Evolutionary conservation across 2,329 filamentous ascomycete species (phyloP).

Genomic region (Huntiella bhutanensis): DNA sequence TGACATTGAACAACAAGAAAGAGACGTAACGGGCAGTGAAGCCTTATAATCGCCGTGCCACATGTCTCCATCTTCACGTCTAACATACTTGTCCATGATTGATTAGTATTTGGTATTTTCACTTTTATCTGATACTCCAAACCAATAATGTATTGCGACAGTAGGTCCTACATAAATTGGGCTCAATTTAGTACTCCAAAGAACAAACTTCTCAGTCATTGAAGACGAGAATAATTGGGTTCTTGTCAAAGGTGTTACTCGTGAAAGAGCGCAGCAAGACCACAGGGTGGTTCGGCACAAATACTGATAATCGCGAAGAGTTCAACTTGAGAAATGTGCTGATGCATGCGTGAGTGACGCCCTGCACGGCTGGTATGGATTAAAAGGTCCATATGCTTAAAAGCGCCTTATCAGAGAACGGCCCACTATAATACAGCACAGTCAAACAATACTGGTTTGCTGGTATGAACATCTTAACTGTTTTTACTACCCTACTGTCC

Average conservation of each 20-base stretch:
- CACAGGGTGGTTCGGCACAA: slow-evolving; percentile 63
- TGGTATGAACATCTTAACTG: slow-evolving; percentile 43
- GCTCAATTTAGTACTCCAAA: no score
- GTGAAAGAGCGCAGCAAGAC: slow-evolving; percentile 49
- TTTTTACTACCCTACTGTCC: slow-evolving; percentile 30
- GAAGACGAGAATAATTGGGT: slow-evolving; percentile 32
- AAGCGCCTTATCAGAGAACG: slow-evolving; percentile 34
- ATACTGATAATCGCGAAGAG: slow-evolving; percentile 58
- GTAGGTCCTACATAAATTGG: no score
- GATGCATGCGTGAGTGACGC: slow-evolving; percentile 53
- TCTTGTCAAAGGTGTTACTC: slow-evolving; percentile 53
- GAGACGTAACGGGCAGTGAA: no score
- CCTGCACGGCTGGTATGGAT: slow-evolving; percentile 51
- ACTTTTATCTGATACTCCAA: no score
- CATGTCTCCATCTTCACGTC: no score
- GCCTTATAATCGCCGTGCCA: no score
- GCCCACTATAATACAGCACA: no score
- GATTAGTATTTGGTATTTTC: no score
- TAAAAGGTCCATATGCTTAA: slow-evolving; percentile 49
- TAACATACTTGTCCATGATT: no score
- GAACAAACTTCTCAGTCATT: no score
- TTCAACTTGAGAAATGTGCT: slow-evolving; percentile 56
- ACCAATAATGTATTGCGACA: no score
- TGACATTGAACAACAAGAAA: no score
- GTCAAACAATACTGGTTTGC: slow-evolving; percentile 25